Conservation (phyloP, 2,329 filamentous ascomycete species). For the Cladosporium velox region DNA sequence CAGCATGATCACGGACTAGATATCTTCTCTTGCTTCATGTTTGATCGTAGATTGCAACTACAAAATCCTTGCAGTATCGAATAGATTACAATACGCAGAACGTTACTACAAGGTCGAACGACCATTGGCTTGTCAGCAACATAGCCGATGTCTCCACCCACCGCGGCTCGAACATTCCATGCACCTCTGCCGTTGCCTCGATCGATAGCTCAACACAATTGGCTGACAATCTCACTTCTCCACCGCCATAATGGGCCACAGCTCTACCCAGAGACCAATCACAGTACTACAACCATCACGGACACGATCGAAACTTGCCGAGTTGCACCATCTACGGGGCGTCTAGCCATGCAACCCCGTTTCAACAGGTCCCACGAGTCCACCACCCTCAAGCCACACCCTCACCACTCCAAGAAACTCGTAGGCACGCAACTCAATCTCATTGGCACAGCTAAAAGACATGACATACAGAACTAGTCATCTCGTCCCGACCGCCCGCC, state of each 20-base stretch:
- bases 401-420: neutral
- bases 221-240: neutral
- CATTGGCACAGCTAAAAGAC: conserved; percentile 7
- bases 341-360: neutral
- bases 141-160: neutral
- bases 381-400: neutral
- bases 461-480: conserved; percentile 3
- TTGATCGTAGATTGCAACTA: neutral
- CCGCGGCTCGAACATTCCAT: neutral
- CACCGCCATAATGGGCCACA: neutral
- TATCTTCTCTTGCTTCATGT: neutral
- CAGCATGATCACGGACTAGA: neutral
- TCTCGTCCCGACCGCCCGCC: neutral
- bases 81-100: neutral
- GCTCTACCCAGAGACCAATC: neutral
- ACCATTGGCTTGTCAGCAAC: neutral
- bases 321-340: neutral
- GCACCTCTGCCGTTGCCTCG: neutral
- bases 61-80: neutral
- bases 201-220: neutral
- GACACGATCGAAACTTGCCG: neutral
- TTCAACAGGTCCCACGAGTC: neutral
- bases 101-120: neutral
- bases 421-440: neutral
- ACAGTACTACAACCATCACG: neutral